Conservation (phyloP, 176 grass and related monocot species). For the Carex myosuroides region DNA sequence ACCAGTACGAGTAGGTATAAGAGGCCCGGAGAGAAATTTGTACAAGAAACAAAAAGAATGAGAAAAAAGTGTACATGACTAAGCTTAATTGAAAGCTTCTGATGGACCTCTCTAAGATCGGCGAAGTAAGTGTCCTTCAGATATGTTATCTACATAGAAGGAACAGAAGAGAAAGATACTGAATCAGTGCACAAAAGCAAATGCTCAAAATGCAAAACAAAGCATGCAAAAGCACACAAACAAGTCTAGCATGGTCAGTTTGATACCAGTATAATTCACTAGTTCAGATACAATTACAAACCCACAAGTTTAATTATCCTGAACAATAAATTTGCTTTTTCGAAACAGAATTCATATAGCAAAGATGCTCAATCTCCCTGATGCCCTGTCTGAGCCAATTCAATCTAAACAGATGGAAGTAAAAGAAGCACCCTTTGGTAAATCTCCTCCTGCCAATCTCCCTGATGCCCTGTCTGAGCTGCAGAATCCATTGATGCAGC, state of each 20-base stretch:
- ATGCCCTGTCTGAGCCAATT: not conserved
- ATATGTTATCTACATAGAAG: constrained; percentile 43
- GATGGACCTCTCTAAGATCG: constrained; percentile 52
- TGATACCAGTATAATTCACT: not conserved
- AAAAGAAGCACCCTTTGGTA: constrained; percentile 59
- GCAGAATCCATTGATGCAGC: constrained; percentile 60
- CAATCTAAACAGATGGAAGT: constrained; percentile 15
- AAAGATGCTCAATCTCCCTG: not conserved
- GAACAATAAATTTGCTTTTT: not conserved
- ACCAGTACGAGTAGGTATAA: not conserved
- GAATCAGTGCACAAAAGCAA: not conserved
- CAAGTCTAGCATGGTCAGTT: not conserved
- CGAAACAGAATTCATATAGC: constrained; percentile 9
- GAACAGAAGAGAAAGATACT: constrained; percentile 1
- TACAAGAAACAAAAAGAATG: not conserved
- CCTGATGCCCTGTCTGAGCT: constrained; percentile 52
- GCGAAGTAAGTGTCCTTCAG: constrained; percentile 57
- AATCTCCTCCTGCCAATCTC: constrained; percentile 62
- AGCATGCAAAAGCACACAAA: not conserved
- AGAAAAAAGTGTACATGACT: constrained; percentile 30
- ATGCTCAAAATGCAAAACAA: not conserved
- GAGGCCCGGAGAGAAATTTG: not conserved
- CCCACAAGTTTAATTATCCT: not conserved
- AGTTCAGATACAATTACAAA: not conserved
- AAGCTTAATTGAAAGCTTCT: constrained; percentile 58